These are phyloP conservation scores for Grosmannia clavigera DNA, from an alignment of 2,329 filamentous ascomycete species.

Conservation along the genomic window DNA sequence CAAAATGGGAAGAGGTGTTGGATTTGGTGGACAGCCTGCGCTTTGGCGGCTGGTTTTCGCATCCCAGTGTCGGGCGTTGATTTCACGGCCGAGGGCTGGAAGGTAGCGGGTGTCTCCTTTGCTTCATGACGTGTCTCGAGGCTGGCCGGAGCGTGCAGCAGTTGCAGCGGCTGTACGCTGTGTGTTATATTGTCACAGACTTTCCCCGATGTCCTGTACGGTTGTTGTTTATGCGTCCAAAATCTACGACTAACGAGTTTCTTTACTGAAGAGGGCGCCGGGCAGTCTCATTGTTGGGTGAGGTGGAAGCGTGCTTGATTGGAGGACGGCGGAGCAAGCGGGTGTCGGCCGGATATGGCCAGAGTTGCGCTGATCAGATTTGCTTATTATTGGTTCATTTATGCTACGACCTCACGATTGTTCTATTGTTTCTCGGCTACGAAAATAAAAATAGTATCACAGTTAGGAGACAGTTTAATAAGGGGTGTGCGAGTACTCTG, in stretches of 20 bases:
- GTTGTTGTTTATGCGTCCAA: not conserved
- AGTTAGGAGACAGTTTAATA: not conserved
- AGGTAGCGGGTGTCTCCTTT: not conserved
- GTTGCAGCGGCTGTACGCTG: not conserved
- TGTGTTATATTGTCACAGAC: not conserved
- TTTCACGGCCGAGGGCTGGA: not conserved
- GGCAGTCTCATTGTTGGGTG: not conserved
- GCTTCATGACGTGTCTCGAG: not conserved
- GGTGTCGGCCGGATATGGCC: not conserved
- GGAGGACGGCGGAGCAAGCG: not conserved
- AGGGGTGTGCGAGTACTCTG: not conserved
- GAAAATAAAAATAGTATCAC: not conserved
- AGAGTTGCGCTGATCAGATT: not conserved
- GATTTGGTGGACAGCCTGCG: not conserved
- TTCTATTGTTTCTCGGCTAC: not conserved
- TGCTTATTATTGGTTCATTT: not conserved
- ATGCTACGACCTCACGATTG: not conserved
- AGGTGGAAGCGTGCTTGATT: not conserved
- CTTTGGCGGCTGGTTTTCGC: not conserved
- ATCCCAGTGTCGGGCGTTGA: not conserved
- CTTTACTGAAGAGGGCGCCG: not conserved
- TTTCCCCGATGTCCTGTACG: not conserved
- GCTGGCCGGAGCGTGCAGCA: not conserved
- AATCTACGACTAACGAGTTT: slow-evolving; percentile 1
- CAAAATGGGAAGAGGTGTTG: not conserved